phyloP scores from a whole-genome alignment of 1,284 basidiomycete genomes.

The Irpex sp. region DNA sequence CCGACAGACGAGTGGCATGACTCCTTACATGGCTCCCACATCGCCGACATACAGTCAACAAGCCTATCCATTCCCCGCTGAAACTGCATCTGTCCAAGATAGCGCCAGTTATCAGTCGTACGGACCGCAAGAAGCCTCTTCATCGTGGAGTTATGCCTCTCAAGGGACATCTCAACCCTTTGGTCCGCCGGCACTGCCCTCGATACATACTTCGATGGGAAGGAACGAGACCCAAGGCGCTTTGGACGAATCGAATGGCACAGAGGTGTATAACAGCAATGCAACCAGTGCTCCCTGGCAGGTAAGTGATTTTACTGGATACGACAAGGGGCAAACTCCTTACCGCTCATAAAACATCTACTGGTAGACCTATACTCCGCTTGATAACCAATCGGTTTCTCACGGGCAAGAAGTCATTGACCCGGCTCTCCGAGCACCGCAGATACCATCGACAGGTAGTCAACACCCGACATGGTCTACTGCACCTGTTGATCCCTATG shows the following conservation, averaged over 20 bases:
- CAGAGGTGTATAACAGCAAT: slow-evolving; percentile 10
- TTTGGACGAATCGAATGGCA: neutral
- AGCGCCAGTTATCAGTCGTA: slow-evolving; percentile 26
- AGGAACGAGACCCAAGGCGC: slow-evolving; percentile 2
- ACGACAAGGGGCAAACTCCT: slow-evolving; percentile 25
- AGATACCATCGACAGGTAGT: slow-evolving; percentile 15
- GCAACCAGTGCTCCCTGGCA: slow-evolving; percentile 24
- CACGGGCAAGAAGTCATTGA: slow-evolving; percentile 19
- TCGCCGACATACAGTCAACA: slow-evolving; percentile 37
- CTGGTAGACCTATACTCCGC: slow-evolving; percentile 28
- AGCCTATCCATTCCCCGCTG: slow-evolving; percentile 36
- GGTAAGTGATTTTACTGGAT: slow-evolving; percentile 26
- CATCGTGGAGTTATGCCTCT: slow-evolving; percentile 51
- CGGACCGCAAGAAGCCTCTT: slow-evolving; percentile 23
- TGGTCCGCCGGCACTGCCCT: slow-evolving; percentile 46
- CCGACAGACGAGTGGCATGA: slow-evolving; percentile 29
- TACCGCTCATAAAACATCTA: slow-evolving; percentile 38
- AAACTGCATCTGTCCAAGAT: slow-evolving; percentile 31
- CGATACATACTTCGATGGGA: slow-evolving; percentile 32
- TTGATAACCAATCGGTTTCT: slow-evolving; percentile 23
- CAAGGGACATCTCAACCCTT: slow-evolving; percentile 29
- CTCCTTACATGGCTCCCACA: slow-evolving; percentile 35
- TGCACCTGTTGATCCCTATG: slow-evolving; percentile 9
- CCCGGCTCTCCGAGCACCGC: slow-evolving; percentile 27
- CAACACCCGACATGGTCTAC: slow-evolving; percentile 8